These are phyloP conservation scores for Polytrichum formosum DNA, from an alignment of 225 moss, liverwort and hornwort species.

Conservation along the genomic window DNA sequence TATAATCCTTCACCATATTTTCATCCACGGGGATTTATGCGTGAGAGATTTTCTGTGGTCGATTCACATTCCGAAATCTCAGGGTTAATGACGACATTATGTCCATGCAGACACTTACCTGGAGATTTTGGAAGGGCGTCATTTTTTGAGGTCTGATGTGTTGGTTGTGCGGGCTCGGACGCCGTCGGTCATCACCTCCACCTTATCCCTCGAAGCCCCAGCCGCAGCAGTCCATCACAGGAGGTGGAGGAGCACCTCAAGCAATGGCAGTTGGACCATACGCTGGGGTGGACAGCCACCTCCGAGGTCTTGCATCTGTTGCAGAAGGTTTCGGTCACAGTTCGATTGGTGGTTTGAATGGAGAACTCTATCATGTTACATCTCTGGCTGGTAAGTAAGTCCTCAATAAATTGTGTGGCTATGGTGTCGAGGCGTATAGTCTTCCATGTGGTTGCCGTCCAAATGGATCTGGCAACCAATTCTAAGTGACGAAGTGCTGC, in stretches of 20 bases:
- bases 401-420: no score
- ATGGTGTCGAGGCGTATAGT: no score
- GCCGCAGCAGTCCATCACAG: slow-evolving; percentile 22
- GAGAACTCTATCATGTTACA: slow-evolving; percentile 69
- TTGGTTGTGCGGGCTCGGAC: slow-evolving; percentile 51
- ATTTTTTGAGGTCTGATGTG: slow-evolving; percentile 31
- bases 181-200: slow-evolving; percentile 17
- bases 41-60: no score
- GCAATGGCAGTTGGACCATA: slow-evolving; percentile 68
- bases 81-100: no score
- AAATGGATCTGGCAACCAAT: no score
- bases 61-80: no score
- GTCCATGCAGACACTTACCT: no score
- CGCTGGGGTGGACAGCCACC: slow-evolving; percentile 56
- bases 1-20: no score
- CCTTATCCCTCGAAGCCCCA: slow-evolving; percentile 15
- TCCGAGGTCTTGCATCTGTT: slow-evolving; percentile 67
- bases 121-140: no score
- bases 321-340: slow-evolving; percentile 90
- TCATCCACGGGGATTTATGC: no score
- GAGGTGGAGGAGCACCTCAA: background rate
- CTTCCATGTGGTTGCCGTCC: no score
- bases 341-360: slow-evolving; percentile 83
- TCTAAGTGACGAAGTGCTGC: background rate
- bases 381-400: slow-evolving; percentile 66